phyloP scores from a whole-genome alignment of 108 stramenopile genomes.

The Cyclotella sp. region DNA sequence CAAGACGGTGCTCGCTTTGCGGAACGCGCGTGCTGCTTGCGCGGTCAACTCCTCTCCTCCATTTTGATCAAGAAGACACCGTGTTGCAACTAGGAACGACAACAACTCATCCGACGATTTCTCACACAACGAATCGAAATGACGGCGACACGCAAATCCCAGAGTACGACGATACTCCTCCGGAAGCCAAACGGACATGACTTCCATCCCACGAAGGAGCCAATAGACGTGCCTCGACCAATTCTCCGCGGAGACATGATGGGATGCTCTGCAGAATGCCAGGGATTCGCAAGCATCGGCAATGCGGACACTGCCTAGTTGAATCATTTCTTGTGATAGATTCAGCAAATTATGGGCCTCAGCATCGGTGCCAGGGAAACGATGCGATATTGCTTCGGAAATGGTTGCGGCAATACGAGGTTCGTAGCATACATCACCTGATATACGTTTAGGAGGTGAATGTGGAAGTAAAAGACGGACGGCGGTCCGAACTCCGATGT shows the following conservation, averaged over 20 bases:
- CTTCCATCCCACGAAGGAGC: slow-evolving; percentile 72
- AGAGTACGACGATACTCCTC: slow-evolving; percentile 35
- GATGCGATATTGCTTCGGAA: slow-evolving; percentile 62
- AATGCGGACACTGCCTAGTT: slow-evolving; percentile 59
- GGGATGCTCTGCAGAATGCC: slow-evolving; percentile 56
- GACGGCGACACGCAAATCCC: slow-evolving; percentile 46
- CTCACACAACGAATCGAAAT: slow-evolving; percentile 51
- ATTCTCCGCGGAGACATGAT: slow-evolving; percentile 39
- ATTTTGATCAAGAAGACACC: neutral
- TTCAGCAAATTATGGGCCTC: slow-evolving; percentile 65
- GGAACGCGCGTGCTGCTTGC: slow-evolving; percentile 1
- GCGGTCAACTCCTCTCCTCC: neutral
- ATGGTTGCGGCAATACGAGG: slow-evolving; percentile 60
- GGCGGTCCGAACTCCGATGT: slow-evolving; percentile 68
- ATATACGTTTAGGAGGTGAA: slow-evolving; percentile 49
- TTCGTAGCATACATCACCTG: slow-evolving; percentile 39
- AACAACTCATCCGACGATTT: slow-evolving; percentile 40
- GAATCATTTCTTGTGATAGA: slow-evolving; percentile 55
- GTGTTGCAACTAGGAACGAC: slow-evolving; percentile 29
- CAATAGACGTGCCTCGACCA: slow-evolving; percentile 57
- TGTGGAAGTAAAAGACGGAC: slow-evolving; percentile 70
- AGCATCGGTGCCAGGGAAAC: slow-evolving; percentile 67
- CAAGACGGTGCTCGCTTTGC: slow-evolving; percentile 29
- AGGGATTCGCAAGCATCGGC: slow-evolving; percentile 77
- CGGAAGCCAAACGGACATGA: slow-evolving; percentile 52